These are phyloP conservation scores for Raphanus hybrid DNA, from an alignment of 441 rosid genomes.

Conservation along the genomic window DNA sequence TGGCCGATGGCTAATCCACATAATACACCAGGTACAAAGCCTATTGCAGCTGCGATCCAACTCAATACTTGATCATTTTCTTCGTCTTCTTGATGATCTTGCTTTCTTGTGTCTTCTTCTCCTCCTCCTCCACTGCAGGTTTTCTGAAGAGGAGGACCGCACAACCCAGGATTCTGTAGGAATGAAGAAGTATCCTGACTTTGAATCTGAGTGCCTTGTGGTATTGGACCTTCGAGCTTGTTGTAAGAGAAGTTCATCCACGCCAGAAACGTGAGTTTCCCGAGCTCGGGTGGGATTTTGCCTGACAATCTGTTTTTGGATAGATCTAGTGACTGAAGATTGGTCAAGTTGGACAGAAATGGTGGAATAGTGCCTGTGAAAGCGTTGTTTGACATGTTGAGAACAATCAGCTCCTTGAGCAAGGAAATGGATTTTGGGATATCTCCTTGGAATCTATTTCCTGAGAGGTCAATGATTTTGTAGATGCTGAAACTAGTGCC, in stretches of 20 bases:
- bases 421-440: not conserved
- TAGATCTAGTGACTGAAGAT: not conserved
- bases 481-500: not conserved
- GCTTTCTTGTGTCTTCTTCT: not conserved
- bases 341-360: not conserved
- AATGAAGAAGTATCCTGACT: not conserved
- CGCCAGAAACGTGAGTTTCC: not conserved
- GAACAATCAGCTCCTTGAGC: not conserved
- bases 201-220: not conserved
- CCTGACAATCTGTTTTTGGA: not conserved
- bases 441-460: not conserved
- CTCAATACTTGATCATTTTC: not conserved
- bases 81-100: not conserved
- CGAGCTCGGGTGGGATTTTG: not conserved
- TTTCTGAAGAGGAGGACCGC: not conserved
- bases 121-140: not conserved
- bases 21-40: not conserved
- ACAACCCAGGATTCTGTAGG: not conserved
- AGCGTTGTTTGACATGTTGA: not conserved
- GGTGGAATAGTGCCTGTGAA: not conserved
- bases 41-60: not conserved
- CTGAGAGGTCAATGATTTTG: not conserved
- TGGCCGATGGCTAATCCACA: not conserved
- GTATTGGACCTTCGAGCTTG: not conserved
- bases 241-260: constrained; percentile 3